Base-by-base conservation (phyloP, 176 grass and related monocot genomes). In the Aegilops sharonensis region DNA sequence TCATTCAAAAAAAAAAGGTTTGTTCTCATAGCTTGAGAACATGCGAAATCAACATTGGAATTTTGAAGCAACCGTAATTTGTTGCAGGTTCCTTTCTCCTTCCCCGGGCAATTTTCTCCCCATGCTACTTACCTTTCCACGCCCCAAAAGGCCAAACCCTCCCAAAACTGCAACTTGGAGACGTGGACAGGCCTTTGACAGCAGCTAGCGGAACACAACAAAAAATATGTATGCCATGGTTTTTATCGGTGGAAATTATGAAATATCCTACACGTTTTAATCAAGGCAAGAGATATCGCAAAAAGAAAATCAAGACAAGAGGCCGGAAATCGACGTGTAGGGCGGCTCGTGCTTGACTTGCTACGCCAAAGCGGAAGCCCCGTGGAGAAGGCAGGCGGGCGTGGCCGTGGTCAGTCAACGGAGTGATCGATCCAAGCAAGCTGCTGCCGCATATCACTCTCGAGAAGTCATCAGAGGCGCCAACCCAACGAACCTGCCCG, bases 331-430 rank as follows among this genome's bases (percentile, higher is more conserved):
- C 6, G 29, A 15, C 39, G 69, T 73, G 11, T n/a, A 3, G 18
- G 20, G 12, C 6, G 39, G 70, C 21, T 10, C 24, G 23, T 4
- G 72, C 43, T 52, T 52, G 72, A 75, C 72, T 31, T 1, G 3
- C 14, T 17, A 30, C 7, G 18, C 6, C 52, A 0, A 57, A 18
- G 2, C 5, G 52, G 52, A 56, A 56, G 52, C 52, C 52, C 52
- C 52, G 18, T 57, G 18, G 14, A 20, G 52, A 56, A 56, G 47
- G 47, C 11, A 1, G 11, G 43, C 43, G 14, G 11, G 47, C 48
- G 5, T 52, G 14, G 4, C 48, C 14, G 48, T 3, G 37, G 78
- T 82, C 66, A n/a, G 85, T 84, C 85, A 87, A 87, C 67, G 25
- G 67, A 87, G 3, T 2, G 27, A 43, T 83, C 39, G 72, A 50